A percentile compares a stretch with the other conserved stretches of the same genome.
phyloP scores from a whole-genome alignment of 305 asterid genomes.

The Ilex paraguariensis region DNA sequence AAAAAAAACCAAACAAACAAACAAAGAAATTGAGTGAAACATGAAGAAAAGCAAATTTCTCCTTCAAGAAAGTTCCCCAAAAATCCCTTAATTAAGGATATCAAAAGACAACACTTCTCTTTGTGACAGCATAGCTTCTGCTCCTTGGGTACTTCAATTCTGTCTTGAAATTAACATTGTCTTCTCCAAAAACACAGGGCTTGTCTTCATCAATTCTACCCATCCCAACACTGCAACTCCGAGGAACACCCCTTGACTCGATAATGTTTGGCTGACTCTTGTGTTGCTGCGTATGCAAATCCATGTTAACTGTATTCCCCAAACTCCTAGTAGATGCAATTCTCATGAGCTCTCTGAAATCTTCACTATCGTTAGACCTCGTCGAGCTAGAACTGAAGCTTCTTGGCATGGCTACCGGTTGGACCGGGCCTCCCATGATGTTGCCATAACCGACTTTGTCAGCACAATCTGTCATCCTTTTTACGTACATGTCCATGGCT shows the following conservation, averaged over 20 bases:
- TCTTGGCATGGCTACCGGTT: conserved; percentile 30
- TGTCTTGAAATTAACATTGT: conserved; percentile 13
- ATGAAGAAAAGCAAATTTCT: no score
- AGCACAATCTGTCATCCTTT: conserved; percentile 38
- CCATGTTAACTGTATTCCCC: conserved; percentile 17
- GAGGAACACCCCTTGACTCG: conserved; percentile 36
- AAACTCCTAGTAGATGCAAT: conserved; percentile 41
- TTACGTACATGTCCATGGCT: conserved; percentile 52
- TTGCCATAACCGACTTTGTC: conserved; percentile 17
- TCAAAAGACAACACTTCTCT: conserved; percentile 15
- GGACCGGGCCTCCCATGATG: neutral
- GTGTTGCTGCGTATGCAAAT: conserved; percentile 21
- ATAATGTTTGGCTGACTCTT: conserved; percentile 1
- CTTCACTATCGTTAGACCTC: conserved; percentile 32
- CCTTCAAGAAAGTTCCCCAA: no score
- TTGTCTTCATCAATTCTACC: conserved; percentile 70
- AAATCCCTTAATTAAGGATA: neutral
- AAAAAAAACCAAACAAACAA: no score
- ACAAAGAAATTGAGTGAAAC: no score
- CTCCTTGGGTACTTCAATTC: conserved; percentile 46
- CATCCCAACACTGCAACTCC: conserved; percentile 67
- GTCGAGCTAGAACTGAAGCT: conserved; percentile 48
- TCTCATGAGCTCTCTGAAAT: conserved; percentile 48
- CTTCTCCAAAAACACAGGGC: conserved; percentile 36
- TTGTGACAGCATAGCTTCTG: conserved; percentile 49